Base-by-base conservation (phyloP, 2,329 filamentous ascomycete species). In the Neofusicoccum laricinum region DNA sequence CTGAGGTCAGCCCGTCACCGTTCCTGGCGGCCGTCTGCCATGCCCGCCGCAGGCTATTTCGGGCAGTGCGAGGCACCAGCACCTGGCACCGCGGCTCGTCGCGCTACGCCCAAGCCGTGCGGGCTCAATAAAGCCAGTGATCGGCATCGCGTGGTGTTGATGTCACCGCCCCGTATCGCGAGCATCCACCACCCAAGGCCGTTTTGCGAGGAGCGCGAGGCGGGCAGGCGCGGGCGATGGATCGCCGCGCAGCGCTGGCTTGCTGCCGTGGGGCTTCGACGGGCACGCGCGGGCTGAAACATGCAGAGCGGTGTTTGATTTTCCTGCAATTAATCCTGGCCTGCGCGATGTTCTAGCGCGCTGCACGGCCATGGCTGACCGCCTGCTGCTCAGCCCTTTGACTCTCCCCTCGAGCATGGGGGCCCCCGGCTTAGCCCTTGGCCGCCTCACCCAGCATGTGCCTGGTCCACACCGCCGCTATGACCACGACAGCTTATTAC, bases 201-300 rank as follows among this genome's bases (percentile, higher is more conserved):
- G 46, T 25, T 17, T 48, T 38, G 17, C 36, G 36, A 40, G 34
- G 51, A 25, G 34, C 21, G 40, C 41, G 25, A 30, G 25, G 25
- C 25, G 6, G 25, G 25, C 25, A 30, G 25, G 25, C 25, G 34
- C n/a, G 36, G 55, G 30, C 32, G 43, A n/a, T 49, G 59, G 55
- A 59, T 59, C 55, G 53, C 38, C 53, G 36, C 38, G 53, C 53
- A 55, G 50, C 11, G 50, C 34, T 40, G 36, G 38, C 38, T 15
- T 55, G 51, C 36, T 40, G n/a, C n/a, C n/a, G n/a, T n/a, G n/a
- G 34, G 70, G 69, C 66, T 67, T 70, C 68, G 66, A 69, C 71
- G 69, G 74, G 76, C 75, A 77, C 75, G 74, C 76, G 75, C 73
- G 66, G 70, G 71, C 72, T 77, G 75, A 77, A 77, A 77, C 75